Evolutionary conservation across 352 stramenopile species (phyloP).

Genomic region (Globisporangium ultimum): DNA sequence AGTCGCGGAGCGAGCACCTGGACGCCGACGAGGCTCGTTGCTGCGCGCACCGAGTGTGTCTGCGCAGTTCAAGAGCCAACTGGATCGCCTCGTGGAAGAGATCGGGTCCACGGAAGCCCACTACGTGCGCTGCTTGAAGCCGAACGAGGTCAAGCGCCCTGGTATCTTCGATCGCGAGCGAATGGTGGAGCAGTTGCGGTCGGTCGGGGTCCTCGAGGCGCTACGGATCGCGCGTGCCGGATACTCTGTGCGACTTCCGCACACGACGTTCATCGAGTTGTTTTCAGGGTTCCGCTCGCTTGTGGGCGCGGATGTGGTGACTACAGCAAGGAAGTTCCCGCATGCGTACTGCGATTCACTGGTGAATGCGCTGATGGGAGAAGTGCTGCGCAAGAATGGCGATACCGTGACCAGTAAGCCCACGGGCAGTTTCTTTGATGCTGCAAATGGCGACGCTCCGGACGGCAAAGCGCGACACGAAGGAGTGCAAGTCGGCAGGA

Average conservation of each 20-base stretch:
- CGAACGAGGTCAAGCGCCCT: constrained; percentile 89
- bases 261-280: constrained; percentile 83
- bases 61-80: constrained; percentile 93
- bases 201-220: constrained; percentile 83
- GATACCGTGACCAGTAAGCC: background rate
- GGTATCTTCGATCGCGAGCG: constrained; percentile 70
- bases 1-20: constrained; percentile 15
- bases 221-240: constrained; percentile 79
- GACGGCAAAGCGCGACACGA: constrained; percentile 15
- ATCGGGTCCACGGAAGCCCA: constrained; percentile 95
- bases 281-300: constrained; percentile 63
- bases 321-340: constrained; percentile 21
- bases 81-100: constrained; percentile 90
- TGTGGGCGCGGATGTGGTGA: constrained; percentile 17
- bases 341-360: constrained; percentile 16
- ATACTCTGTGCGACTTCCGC: constrained; percentile 79
- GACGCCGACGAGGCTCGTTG: constrained; percentile 26
- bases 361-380: constrained; percentile 5
- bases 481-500: constrained; percentile 58
- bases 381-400: constrained; percentile 4
- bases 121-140: constrained; percentile 99
- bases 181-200: constrained; percentile 83
- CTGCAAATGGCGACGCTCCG: background rate
- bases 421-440: constrained; percentile 6
- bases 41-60: constrained; percentile 64